Evolutionary conservation across 768 basidiomycete genomes (phyloP).

Genomic region (Trametes gibbosa): DNA sequence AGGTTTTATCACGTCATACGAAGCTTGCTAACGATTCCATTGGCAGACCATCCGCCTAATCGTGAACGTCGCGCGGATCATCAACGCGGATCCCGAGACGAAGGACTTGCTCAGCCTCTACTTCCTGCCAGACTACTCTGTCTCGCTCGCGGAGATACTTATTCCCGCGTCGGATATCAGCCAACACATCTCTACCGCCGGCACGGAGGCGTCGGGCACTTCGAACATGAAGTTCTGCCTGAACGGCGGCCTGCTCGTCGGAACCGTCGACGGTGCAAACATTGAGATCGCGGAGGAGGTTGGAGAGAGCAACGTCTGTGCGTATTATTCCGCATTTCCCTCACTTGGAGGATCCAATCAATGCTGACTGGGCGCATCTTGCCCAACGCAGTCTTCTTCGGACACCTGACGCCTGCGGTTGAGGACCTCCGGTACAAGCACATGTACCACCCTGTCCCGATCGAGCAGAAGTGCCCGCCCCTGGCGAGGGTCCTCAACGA

Average conservation of each 20-base stretch:
- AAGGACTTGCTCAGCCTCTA: constrained; percentile 83
- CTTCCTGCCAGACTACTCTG: constrained; percentile 97
- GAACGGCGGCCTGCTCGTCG: constrained; percentile 85
- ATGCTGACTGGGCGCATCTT: background rate
- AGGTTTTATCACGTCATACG: too few relatives aligned
- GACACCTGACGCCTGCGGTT: constrained; percentile 83
- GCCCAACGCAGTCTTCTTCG: constrained; percentile 85
- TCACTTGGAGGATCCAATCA: constrained; percentile 1
- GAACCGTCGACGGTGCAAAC: constrained; percentile 93
- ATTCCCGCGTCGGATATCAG: constrained; percentile 93
- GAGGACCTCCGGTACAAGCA: constrained; percentile 87
- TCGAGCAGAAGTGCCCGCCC: constrained; percentile 81
- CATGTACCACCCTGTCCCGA: constrained; percentile 73
- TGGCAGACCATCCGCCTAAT: constrained; percentile 87
- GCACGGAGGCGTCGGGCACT: constrained; percentile 84
- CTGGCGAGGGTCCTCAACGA: constrained; percentile 77
- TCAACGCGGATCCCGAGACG: constrained; percentile 85
- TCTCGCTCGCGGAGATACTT: constrained; percentile 77
- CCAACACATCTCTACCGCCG: constrained; percentile 97
- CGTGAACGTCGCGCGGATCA: constrained; percentile 79
- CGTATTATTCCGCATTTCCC: constrained; percentile 35
- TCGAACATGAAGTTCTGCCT: constrained; percentile 90
- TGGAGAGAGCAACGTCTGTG: constrained; percentile 89
- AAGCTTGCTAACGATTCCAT: background rate
- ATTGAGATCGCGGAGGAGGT: constrained; percentile 97